phyloP scores from a whole-genome alignment of 2,329 filamentous ascomycete genomes.

The Botrytis hyacinthi region DNA sequence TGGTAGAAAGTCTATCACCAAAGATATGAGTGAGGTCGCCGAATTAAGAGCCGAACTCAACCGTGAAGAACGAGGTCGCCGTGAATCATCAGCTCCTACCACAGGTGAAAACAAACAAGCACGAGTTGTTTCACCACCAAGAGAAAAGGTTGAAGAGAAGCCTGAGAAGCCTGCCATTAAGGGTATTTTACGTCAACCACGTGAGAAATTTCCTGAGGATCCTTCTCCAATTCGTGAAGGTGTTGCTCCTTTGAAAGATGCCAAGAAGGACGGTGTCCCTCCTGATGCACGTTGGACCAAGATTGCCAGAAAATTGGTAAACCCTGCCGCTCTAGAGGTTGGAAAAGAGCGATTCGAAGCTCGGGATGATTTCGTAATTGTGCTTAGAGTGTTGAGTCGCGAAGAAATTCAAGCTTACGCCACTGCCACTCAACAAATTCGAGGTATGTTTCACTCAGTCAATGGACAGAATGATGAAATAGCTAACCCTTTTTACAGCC shows the following conservation, averaged over 20 bases:
- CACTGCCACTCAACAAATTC: slow-evolving; percentile 73
- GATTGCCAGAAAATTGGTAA: slow-evolving; percentile 84
- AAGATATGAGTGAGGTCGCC: slow-evolving; percentile 30
- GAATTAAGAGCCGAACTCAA: slow-evolving; percentile 33
- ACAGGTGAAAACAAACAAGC: slow-evolving; percentile 28
- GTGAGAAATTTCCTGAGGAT: slow-evolving; percentile 81
- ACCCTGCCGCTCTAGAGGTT: slow-evolving; percentile 79
- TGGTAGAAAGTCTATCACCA: slow-evolving; percentile 27
- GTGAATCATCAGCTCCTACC: slow-evolving; percentile 27
- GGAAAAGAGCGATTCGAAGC: slow-evolving; percentile 92
- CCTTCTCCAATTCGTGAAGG: slow-evolving; percentile 80
- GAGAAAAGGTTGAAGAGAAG: slow-evolving; percentile 61
- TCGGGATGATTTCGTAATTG: slow-evolving; percentile 90
- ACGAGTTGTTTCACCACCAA: slow-evolving; percentile 72
- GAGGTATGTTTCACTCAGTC: slow-evolving; percentile 56
- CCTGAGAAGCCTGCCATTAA: slow-evolving; percentile 54
- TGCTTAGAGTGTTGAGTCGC: slow-evolving; percentile 79
- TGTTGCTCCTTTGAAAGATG: slow-evolving; percentile 89
- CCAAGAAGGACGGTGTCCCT: slow-evolving; percentile 72
- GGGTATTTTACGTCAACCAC: slow-evolving; percentile 83
- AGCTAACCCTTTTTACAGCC: slow-evolving; percentile 23
- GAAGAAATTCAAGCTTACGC: slow-evolving; percentile 90
- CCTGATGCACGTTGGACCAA: slow-evolving; percentile 88
- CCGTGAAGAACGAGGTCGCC: slow-evolving; percentile 26
- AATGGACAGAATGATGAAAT: neutral